These are phyloP conservation scores for Hypoxylon lenormandii DNA, from an alignment of 495 filamentous ascomycete genomes.

Conservation along the genomic window DNA sequence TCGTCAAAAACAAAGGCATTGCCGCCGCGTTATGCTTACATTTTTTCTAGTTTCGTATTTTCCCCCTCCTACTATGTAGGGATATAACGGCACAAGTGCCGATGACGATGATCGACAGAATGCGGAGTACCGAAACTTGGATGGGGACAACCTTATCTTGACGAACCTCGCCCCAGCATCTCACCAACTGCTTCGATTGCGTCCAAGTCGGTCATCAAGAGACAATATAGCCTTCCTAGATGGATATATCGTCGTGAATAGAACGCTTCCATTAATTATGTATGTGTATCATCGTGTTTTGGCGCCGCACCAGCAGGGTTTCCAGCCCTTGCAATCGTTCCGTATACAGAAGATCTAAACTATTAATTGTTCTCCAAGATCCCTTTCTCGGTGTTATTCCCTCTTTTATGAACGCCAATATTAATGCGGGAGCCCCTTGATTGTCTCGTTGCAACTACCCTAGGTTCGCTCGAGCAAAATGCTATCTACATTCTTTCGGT, in stretches of 20 bases:
- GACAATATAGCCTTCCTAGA: too few species aligned
- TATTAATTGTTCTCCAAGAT: conserved; percentile 35
- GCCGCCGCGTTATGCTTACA: not conserved
- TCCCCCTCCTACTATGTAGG: not conserved
- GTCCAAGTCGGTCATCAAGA: too few species aligned
- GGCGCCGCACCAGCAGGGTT: not conserved
- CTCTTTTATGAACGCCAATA: conserved; percentile 30
- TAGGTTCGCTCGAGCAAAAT: conserved; percentile 41
- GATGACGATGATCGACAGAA: conserved; percentile 13
- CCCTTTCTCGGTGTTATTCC: not conserved
- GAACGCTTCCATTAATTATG: conserved; percentile 26
- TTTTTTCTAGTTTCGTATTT: not conserved
- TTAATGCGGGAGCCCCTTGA: conserved; percentile 25
- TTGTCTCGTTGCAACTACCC: conserved; percentile 26
- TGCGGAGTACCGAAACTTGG: conserved; percentile 15
- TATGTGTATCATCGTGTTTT: conserved; percentile 11
- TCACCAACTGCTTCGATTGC: too few species aligned
- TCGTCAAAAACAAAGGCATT: conserved; percentile 1
- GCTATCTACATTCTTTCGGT: conserved; percentile 36
- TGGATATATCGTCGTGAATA: not conserved
- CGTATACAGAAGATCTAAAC: conserved; percentile 35
- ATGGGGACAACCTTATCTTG: conserved; percentile 13
- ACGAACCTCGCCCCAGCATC: not conserved
- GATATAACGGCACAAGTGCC: not conserved
- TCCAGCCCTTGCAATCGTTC: conserved; percentile 9